Conservation (phyloP, 139 green algal species). For the Microglena sp. region DNA sequence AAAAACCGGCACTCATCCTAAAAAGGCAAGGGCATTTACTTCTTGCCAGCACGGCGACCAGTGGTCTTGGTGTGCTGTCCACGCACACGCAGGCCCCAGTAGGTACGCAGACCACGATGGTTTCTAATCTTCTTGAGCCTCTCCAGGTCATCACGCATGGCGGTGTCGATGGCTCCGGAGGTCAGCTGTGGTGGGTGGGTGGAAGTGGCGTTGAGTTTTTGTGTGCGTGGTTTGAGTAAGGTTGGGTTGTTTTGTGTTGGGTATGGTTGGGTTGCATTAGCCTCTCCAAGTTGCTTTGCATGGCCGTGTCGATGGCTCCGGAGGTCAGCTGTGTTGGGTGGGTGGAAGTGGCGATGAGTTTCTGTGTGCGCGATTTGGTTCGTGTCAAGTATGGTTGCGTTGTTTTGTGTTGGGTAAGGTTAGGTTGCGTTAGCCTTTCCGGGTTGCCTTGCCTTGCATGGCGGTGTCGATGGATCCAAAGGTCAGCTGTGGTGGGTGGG, state of each 20-base stretch:
- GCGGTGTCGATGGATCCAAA: slow-evolving; percentile 82
- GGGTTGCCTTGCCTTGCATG: slow-evolving; percentile 93
- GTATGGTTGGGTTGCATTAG: too few species aligned
- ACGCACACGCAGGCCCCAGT: slow-evolving; percentile 95
- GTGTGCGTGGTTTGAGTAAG: too few species aligned
- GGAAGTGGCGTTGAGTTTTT: too few species aligned
- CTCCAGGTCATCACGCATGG: slow-evolving; percentile 95
- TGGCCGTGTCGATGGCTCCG: slow-evolving; percentile 77
- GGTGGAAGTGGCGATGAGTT: too few species aligned
- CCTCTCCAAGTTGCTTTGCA: slow-evolving; percentile 95
- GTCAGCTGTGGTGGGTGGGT: slow-evolving; percentile 44
- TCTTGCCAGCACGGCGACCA: slow-evolving; percentile 47
- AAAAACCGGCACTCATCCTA: too few species aligned
- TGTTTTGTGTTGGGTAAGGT: too few species aligned
- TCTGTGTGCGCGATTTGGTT: too few species aligned
- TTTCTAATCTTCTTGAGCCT: slow-evolving; percentile 99
- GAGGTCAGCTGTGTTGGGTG: slow-evolving; percentile 56
- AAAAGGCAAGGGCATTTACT: too few species aligned
- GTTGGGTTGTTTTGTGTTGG: too few species aligned
- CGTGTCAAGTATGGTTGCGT: too few species aligned
- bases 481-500: slow-evolving; percentile 50
- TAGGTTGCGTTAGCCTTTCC: slow-evolving; percentile 99
- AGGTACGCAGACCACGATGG: slow-evolving; percentile 93
- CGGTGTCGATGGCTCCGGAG: slow-evolving; percentile 79
- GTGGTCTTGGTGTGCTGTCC: slow-evolving; percentile 99